phyloP scores from a whole-genome alignment of 495 filamentous ascomycete genomes.

The Astrothelium macrocarpum region DNA sequence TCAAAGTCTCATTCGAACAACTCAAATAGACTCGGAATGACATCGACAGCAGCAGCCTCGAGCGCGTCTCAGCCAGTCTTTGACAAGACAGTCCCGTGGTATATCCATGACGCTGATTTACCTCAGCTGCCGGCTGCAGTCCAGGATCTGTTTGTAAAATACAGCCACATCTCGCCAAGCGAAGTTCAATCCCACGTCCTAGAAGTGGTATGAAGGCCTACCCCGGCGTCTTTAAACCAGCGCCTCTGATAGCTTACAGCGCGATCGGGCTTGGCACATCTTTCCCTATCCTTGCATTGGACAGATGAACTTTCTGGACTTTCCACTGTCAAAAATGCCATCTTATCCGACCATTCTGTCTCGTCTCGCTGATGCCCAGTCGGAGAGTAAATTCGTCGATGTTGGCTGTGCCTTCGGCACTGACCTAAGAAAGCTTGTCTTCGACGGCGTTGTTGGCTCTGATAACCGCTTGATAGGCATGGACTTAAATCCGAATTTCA shows the following conservation, averaged over 20 bases:
- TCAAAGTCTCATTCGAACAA: too few relatives aligned
- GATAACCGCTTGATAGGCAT: conserved; percentile 10
- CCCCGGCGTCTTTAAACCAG: not conserved
- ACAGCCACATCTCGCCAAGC: conserved; percentile 15
- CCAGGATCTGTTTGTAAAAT: conserved; percentile 7
- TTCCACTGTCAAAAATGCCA: not conserved
- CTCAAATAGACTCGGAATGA: too few relatives aligned
- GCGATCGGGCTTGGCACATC: conserved; percentile 16
- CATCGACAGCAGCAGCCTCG: not conserved
- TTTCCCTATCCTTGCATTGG: conserved; percentile 24
- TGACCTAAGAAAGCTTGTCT: conserved; percentile 28
- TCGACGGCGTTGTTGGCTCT: conserved; percentile 19
- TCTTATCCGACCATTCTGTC: conserved; percentile 10
- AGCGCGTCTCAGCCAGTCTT: not conserved
- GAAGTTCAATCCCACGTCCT: conserved; percentile 15
- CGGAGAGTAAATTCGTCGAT: conserved; percentile 23
- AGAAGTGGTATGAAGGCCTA: conserved; percentile 11
- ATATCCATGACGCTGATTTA: not conserved
- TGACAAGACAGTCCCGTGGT: not conserved
- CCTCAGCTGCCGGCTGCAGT: not conserved
- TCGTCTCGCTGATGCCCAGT: conserved; percentile 15
- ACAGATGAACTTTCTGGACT: not conserved
- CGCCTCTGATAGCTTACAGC: conserved; percentile 10
- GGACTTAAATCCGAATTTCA: conserved; percentile 22
- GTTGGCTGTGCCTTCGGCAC: conserved; percentile 33